These are phyloP conservation scores for Termitomyces sp. DNA, from an alignment of 768 basidiomycete species.

Conservation along the genomic window DNA sequence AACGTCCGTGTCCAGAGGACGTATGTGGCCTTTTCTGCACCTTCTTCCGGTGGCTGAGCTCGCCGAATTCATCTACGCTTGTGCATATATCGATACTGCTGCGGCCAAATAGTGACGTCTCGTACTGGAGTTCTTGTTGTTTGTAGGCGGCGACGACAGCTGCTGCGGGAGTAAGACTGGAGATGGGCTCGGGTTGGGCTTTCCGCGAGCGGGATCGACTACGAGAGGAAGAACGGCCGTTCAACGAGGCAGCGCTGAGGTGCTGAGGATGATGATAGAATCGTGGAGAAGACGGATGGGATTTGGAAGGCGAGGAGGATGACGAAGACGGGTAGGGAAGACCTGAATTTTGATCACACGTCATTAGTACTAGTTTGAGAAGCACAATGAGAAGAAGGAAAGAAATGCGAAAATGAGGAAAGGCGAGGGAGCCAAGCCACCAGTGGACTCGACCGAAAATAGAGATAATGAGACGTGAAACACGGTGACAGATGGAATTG, in stretches of 20 bases:
- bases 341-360: background rate
- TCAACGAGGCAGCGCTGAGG: background rate
- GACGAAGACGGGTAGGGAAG: background rate
- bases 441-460: background rate
- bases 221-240: background rate
- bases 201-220: background rate
- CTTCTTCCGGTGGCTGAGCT: constrained; percentile 8
- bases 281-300: background rate
- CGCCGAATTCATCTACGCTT: too few species aligned
- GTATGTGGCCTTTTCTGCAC: constrained; percentile 12
- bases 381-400: too few species aligned
- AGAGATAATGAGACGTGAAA: background rate
- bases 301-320: background rate
- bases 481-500: background rate
- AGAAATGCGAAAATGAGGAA: background rate
- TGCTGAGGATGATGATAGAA: background rate
- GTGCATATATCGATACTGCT: background rate
- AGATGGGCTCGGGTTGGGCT: background rate
- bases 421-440: background rate
- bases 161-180: constrained; percentile 37
- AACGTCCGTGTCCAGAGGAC: background rate
- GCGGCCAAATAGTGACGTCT: background rate
- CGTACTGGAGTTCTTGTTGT: constrained; percentile 26
- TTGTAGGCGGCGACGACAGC: constrained; percentile 44
- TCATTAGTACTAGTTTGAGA: background rate